Conservation (phyloP, 2,329 filamentous ascomycete genomes). For the Cadophora gregata region DNA sequence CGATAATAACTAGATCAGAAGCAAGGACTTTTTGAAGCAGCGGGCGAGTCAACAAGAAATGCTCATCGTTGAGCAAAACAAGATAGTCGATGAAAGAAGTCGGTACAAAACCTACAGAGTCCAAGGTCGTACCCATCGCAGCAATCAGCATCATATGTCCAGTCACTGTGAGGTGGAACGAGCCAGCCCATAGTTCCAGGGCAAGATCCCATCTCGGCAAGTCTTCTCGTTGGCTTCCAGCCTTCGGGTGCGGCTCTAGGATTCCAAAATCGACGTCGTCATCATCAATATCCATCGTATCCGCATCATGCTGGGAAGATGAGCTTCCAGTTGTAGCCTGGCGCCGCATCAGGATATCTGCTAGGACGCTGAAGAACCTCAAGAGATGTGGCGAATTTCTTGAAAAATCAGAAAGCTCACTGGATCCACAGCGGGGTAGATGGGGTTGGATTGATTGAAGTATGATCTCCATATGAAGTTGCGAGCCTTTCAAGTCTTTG, state of each 20-base stretch:
- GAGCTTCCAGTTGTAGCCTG: slow-evolving; percentile 4
- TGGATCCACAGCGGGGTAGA: slow-evolving; percentile 37
- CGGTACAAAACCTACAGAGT: slow-evolving; percentile 53
- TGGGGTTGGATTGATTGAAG: slow-evolving; percentile 41
- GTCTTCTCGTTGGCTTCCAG: slow-evolving; percentile 44
- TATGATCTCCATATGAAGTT: slow-evolving; percentile 35
- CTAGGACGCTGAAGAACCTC: slow-evolving; percentile 36
- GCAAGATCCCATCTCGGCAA: slow-evolving; percentile 50
- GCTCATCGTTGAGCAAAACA: slow-evolving; percentile 56
- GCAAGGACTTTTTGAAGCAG: slow-evolving; percentile 59
- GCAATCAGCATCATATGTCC: slow-evolving; percentile 37
- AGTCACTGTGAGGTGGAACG: slow-evolving; percentile 37
- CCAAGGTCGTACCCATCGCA: slow-evolving; percentile 30
- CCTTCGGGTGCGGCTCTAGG: slow-evolving; percentile 57
- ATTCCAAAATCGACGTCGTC: slow-evolving; percentile 67
- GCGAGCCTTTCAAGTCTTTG: slow-evolving; percentile 29
- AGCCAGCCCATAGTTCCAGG: slow-evolving; percentile 36
- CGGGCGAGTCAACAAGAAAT: slow-evolving; percentile 57
- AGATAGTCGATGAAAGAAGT: slow-evolving; percentile 57
- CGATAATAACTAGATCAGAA: slow-evolving; percentile 58
- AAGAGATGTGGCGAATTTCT: slow-evolving; percentile 35
- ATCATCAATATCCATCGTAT: slow-evolving; percentile 67
- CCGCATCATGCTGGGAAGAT: slow-evolving; percentile 45
- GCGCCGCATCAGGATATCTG: slow-evolving; percentile 33
- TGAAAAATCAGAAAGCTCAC: slow-evolving; percentile 30